These are phyloP conservation scores for Geotrichum bryndzae DNA, from an alignment of 1,139 yeast species.

Conservation along the genomic window DNA sequence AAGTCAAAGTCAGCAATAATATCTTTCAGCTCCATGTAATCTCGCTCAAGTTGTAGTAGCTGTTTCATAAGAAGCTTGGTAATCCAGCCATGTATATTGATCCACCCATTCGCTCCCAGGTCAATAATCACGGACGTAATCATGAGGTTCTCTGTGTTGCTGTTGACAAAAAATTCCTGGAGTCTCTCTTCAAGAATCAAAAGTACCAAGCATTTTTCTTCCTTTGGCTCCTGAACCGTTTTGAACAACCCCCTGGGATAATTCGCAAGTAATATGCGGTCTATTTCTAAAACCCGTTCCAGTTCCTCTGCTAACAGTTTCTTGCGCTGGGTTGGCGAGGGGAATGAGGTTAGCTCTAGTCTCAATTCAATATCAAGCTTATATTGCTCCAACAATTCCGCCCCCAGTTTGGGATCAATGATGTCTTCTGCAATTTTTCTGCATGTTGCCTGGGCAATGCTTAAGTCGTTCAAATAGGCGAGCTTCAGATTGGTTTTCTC, in stretches of 20 bases:
- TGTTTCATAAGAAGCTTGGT: conserved; percentile 1
- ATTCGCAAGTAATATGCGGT: neutral
- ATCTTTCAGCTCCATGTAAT: neutral
- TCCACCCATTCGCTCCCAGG: conserved; percentile 15
- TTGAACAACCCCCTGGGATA: conserved; percentile 2
- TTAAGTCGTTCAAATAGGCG: conserved; percentile 2
- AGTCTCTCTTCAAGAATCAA: neutral
- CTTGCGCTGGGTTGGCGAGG: neutral
- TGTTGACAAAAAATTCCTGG: conserved; percentile 9
- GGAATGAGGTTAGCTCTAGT: conserved; percentile 1
- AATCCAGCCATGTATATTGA: conserved; percentile 13
- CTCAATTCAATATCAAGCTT: conserved; percentile 2
- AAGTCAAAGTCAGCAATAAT: conserved; percentile 5
- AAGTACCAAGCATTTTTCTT: neutral
- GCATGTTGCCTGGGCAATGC: conserved; percentile 9
- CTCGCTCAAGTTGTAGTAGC: neutral
- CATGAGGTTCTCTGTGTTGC: conserved; percentile 9
- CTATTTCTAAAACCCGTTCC: neutral
- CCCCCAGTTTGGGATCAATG: neutral
- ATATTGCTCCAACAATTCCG: neutral
- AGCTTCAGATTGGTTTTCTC: neutral
- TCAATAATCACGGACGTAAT: conserved; percentile 10
- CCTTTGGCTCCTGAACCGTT: neutral
- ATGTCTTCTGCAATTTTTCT: neutral
- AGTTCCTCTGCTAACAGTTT: conserved; percentile 9